phyloP scores from a whole-genome alignment of 2,329 filamentous ascomycete species.

The Immersiporthe knoxdaviesiana region DNA sequence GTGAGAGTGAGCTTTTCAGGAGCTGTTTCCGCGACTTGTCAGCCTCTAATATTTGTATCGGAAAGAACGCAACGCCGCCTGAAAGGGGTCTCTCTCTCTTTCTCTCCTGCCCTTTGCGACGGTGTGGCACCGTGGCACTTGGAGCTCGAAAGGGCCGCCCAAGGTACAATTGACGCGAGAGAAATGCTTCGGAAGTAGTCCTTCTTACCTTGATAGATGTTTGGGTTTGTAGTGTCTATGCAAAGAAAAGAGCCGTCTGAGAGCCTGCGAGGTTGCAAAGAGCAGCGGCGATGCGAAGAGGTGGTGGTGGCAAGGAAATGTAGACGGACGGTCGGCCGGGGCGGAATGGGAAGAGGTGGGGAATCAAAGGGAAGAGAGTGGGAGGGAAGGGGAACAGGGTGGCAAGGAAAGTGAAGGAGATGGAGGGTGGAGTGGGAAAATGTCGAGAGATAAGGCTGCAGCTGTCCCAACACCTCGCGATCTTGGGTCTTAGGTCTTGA shows the following conservation, averaged over 20 bases:
- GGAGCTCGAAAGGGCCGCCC: too few relatives aligned
- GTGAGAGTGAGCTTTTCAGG: constrained; percentile 18
- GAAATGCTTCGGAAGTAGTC: background rate
- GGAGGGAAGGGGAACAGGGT: background rate
- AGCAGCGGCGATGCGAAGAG: background rate
- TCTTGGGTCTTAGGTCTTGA: background rate
- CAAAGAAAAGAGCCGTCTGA: background rate
- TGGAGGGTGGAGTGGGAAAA: too few relatives aligned
- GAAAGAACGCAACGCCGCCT: background rate
- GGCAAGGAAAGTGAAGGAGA: too few relatives aligned
- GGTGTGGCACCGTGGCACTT: background rate
- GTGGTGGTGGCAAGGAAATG: background rate
- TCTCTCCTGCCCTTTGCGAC: background rate
- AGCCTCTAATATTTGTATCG: background rate
- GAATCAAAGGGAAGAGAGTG: background rate
- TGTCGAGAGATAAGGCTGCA: background rate
- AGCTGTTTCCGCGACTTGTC: constrained; percentile 10
- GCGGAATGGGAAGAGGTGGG: too few relatives aligned
- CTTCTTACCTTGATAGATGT: background rate
- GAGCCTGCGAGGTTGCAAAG: background rate
- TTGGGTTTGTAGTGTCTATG: background rate
- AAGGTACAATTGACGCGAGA: background rate
- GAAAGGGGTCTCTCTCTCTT: background rate
- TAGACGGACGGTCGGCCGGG: background rate
- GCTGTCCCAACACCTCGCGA: background rate